Conservation (phyloP, 768 basidiomycete genomes). For the Candolleomyces eurysporus region DNA sequence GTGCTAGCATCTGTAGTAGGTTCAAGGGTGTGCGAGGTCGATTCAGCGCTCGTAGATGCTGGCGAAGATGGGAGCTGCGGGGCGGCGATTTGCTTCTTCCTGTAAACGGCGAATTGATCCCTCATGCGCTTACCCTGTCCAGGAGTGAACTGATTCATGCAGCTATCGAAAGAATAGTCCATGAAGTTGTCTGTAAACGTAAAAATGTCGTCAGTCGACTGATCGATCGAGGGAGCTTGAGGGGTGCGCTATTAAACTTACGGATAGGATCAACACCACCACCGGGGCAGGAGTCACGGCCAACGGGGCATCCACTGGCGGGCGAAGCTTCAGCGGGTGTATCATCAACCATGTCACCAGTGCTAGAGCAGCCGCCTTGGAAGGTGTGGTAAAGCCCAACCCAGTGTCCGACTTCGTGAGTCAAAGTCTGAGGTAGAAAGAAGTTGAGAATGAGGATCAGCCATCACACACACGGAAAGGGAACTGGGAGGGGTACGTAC, state of each 20-base stretch:
- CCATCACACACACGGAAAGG: background rate
- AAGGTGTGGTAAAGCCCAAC: constrained; percentile 46
- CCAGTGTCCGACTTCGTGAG: constrained; percentile 50
- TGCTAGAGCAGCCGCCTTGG: constrained; percentile 36
- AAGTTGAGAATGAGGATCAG: constrained; percentile 8
- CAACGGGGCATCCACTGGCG: constrained; percentile 28
- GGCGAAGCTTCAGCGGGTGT: constrained; percentile 37
- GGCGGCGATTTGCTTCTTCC: background rate
- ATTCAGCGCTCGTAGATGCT: too few relatives aligned
- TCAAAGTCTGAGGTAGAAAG: constrained; percentile 31
- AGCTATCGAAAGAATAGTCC: constrained; percentile 11
- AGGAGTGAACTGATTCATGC: constrained; percentile 1
- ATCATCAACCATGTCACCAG: constrained; percentile 37
- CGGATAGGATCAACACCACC: constrained; percentile 16
- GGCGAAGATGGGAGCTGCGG: too few relatives aligned
- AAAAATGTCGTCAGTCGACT: background rate
- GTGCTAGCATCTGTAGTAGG: too few relatives aligned
- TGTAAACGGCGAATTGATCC: constrained; percentile 4
- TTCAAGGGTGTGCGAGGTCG: too few relatives aligned
- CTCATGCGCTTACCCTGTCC: constrained; percentile 5
- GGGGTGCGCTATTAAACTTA: constrained; percentile 6
- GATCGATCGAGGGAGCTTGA: too few relatives aligned
- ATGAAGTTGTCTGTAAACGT: constrained; percentile 11
- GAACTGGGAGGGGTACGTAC: constrained; percentile 14
- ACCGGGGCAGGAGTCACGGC: constrained; percentile 22